Percentiles rank a stretch among this genome's conserved stretches.
Conservation (phyloP, 345 rosid genomes). For the Dovyalis caffra region DNA sequence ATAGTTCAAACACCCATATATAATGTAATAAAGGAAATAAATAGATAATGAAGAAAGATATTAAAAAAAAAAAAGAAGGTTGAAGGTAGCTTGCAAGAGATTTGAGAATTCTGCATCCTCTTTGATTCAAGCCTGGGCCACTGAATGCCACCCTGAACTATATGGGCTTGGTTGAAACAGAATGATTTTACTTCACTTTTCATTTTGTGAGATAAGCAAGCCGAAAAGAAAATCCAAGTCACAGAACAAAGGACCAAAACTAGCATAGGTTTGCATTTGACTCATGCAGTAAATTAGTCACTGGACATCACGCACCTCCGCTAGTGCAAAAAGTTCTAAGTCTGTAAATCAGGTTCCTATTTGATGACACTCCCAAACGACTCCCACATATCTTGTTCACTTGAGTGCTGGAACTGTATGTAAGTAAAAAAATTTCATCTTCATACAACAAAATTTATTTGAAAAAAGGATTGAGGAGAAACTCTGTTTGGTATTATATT, state of each 20-base stretch:
- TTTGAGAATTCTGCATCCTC: neutral
- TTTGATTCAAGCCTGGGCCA: neutral
- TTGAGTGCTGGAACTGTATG: constrained; percentile 50
- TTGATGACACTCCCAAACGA: constrained; percentile 40
- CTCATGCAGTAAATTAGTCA: constrained; percentile 8
- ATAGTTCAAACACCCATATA: neutral
- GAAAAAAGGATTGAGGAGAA: neutral
- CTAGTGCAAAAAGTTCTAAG: constrained; percentile 66
- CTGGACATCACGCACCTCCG: constrained; percentile 47
- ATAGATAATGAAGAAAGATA: neutral
- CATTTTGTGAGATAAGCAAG: neutral
- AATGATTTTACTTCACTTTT: neutral
- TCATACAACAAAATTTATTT: constrained; percentile 13
- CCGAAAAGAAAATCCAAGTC: no score
- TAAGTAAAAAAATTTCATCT: constrained; percentile 16
- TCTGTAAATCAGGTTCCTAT: constrained; percentile 54
- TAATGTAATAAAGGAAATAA: no score
- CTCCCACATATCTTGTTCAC: constrained; percentile 34
- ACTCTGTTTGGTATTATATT: neutral
- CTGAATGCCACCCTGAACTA: neutral
- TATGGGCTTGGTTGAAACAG: neutral
- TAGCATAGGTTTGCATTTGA: neutral
- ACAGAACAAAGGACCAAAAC: neutral
- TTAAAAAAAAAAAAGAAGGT: fast-evolving
- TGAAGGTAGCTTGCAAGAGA: neutral